These are phyloP conservation scores for Pleomassaria siparia DNA, from an alignment of 2,329 filamentous ascomycete genomes.

Conservation along the genomic window DNA sequence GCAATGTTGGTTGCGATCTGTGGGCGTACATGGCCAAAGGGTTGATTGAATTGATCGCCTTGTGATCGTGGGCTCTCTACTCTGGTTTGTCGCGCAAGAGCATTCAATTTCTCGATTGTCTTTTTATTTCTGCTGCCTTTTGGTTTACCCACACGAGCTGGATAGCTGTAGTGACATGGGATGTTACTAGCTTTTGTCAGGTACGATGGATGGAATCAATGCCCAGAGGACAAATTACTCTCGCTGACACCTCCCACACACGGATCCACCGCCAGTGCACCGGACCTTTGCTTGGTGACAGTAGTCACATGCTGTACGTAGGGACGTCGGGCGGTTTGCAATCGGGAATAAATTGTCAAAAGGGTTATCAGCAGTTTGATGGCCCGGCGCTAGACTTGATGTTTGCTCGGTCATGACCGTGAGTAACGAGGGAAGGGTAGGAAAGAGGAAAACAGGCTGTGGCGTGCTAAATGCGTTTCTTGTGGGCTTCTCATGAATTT, in stretches of 20 bases:
- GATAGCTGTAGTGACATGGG: constrained; percentile 3
- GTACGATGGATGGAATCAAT: background rate
- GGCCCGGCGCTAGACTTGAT: too few relatives aligned
- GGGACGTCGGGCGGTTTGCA: background rate
- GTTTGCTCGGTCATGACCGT: too few relatives aligned
- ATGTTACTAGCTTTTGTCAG: background rate
- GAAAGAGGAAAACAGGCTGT: too few relatives aligned
- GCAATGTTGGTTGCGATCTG: too few relatives aligned
- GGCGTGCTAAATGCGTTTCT: too few relatives aligned
- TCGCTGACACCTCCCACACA: background rate
- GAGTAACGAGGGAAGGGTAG: too few relatives aligned
- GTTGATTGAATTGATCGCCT: background rate
- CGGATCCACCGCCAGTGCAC: background rate
- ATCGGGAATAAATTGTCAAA: too few relatives aligned
- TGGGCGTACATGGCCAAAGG: background rate
- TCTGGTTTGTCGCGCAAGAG: background rate
- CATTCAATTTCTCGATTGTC: constrained; percentile 1
- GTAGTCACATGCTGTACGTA: background rate
- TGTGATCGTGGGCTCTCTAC: background rate
- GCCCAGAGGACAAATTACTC: background rate
- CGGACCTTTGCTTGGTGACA: constrained; percentile 2
- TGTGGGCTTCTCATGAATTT: too few relatives aligned
- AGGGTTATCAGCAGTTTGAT: too few relatives aligned
- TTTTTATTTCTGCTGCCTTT: constrained; percentile 4
- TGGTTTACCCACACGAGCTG: background rate